Evolutionary conservation across 1,284 basidiomycete genomes (phyloP).

Genomic region (Coniferiporia sulphurascens): DNA sequence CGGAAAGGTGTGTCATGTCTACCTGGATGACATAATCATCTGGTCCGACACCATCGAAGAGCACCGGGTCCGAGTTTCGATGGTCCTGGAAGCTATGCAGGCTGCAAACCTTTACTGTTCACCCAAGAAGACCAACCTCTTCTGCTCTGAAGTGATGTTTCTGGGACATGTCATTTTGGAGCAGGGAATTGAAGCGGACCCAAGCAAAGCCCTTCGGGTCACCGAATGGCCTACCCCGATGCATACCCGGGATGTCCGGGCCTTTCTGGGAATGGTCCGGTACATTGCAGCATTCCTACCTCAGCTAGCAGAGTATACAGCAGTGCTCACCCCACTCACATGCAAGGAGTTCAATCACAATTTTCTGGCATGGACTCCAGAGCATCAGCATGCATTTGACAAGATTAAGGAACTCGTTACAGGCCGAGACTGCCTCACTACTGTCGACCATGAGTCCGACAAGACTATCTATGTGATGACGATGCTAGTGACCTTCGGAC

Average conservation of each 20-base stretch:
- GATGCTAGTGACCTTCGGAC: conserved; percentile 32
- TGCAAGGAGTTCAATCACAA: conserved; percentile 23
- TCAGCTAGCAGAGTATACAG: conserved; percentile 26
- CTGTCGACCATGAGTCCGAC: conserved; percentile 29
- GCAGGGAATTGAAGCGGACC: conserved; percentile 31
- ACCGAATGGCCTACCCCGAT: conserved; percentile 32
- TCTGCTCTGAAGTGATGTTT: conserved; percentile 27
- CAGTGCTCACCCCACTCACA: conserved; percentile 30
- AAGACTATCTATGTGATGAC: conserved; percentile 35
- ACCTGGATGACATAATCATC: conserved; percentile 42
- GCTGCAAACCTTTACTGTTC: conserved; percentile 25
- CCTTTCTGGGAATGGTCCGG: conserved; percentile 34
- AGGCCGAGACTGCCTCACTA: conserved; percentile 26
- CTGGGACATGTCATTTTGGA: conserved; percentile 33
- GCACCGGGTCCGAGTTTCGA: conserved; percentile 29
- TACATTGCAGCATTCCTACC: conserved; percentile 36
- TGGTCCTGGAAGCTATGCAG: conserved; percentile 26
- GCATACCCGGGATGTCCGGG: conserved; percentile 26
- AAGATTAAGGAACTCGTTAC: conserved; percentile 32
- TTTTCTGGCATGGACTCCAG: conserved; percentile 30
- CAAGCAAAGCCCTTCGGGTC: conserved; percentile 29
- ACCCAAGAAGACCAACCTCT: conserved; percentile 30
- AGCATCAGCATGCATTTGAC: conserved; percentile 33
- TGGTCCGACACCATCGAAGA: conserved; percentile 34
- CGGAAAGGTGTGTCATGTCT: conserved; percentile 36